Base-by-base conservation (phyloP, 257 asterid species). In the Gentiana straminea region DNA sequence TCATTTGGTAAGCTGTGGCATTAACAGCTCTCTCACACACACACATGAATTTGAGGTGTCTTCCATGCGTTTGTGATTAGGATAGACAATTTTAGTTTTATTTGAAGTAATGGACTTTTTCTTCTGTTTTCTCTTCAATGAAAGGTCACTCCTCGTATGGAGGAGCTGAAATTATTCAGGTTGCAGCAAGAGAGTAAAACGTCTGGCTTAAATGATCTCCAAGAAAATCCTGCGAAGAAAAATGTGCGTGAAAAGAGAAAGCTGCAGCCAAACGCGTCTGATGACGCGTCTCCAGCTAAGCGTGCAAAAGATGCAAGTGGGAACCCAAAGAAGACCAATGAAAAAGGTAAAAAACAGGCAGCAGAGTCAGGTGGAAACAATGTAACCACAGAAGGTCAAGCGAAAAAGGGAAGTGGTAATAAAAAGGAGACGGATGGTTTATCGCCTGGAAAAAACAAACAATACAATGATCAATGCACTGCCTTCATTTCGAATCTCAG, bases 131-230 rank as follows among this genome's bases (percentile, higher is more conserved):
- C 58, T 64, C 60, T 33, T 12, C 36, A 39, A 55, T 55, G 57
- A 70, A 64, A 92, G 98, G 94, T 92, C 63, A 70, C 90, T 69
- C 98, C 98, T 69, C 98, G 98, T 59, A 83, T 88, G 49, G 90
- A 81, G 72, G 98, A 88, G 67, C 84, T 92, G 64, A 94, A 81
- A 70, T 61, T 81, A 62, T 88, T 84, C 65, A 80, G 69, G 77
- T 60, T 69, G 61, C 91, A 81, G 68, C 89, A 88, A 78, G 94
- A 88, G 79, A 79, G 70, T 74, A 81, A 81, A 72, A 63, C n/a
- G 62, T 60, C 49, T 9, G 73, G 59, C 50, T 69, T 71, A 3
- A 59, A 73, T 56, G 79, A 70, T 59, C 84, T 73, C 59, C 71
- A 75, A 66, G 88, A 78, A 57, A 78, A 39, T 67, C 12, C 79